A percentile compares a stretch with the other conserved stretches of the same genome.
Evolutionary conservation across 768 basidiomycete genomes (phyloP).

Genomic region (Tricholoma bakamatsutake): DNA sequence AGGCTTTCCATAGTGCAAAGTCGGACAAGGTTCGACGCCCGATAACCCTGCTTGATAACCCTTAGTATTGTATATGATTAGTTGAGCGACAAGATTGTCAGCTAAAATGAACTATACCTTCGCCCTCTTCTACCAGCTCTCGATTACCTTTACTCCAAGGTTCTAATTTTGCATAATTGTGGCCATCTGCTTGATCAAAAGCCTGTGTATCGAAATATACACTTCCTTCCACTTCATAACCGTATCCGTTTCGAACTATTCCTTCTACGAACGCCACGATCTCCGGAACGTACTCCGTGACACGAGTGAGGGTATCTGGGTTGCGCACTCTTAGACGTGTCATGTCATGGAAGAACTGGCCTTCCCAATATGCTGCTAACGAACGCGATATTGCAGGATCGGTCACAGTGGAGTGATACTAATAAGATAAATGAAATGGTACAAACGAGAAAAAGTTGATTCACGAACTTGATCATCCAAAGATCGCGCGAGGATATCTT

Average conservation of each 20-base stretch:
- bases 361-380: slow-evolving; percentile 85
- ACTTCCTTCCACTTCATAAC: slow-evolving; percentile 61
- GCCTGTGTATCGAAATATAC: slow-evolving; percentile 87
- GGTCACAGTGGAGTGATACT: slow-evolving; percentile 78
- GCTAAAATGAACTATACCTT: slow-evolving; percentile 49
- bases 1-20: slow-evolving; percentile 97
- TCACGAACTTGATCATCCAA: slow-evolving; percentile 67
- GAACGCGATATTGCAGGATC: slow-evolving; percentile 83
- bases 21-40: slow-evolving; percentile 82
- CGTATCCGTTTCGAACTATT: slow-evolving; percentile 85
- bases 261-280: slow-evolving; percentile 84
- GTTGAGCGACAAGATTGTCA: not conserved
- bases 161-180: slow-evolving; percentile 90
- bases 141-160: slow-evolving; percentile 95
- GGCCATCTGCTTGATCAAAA: slow-evolving; percentile 72
- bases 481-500: slow-evolving; percentile 67
- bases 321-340: slow-evolving; percentile 75
- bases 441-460: slow-evolving; percentile 3
- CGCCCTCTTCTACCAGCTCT: slow-evolving; percentile 85
- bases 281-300: slow-evolving; percentile 96
- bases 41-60: slow-evolving; percentile 34
- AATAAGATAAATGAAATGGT: slow-evolving; percentile 7
- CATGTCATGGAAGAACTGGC: slow-evolving; percentile 91
- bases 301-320: slow-evolving; percentile 89
- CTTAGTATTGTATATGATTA: slow-evolving; percentile 6